Evolutionary conservation across 495 filamentous ascomycete genomes (phyloP).

Genomic region (Cercophora newfieldiana): DNA sequence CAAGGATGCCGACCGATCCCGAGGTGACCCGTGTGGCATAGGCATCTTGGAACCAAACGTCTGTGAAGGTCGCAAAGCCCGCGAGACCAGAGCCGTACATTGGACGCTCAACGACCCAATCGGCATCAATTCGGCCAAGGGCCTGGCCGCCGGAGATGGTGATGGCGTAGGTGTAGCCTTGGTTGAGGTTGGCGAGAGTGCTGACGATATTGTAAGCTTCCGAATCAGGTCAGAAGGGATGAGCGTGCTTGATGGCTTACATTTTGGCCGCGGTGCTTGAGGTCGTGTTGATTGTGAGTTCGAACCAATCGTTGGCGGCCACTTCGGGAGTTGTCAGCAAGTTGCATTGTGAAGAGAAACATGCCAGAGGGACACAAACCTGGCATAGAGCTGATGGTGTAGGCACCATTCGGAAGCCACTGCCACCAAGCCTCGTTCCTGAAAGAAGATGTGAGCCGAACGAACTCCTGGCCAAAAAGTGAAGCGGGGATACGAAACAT

Average conservation of each 20-base stretch:
- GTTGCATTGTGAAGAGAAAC: background rate
- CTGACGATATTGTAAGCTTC: slow-evolving; percentile 8
- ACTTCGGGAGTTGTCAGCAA: slow-evolving; percentile 12
- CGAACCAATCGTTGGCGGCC: slow-evolving; percentile 30
- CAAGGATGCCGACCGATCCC: slow-evolving; percentile 24
- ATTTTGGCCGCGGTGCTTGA: slow-evolving; percentile 26
- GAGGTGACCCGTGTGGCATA: slow-evolving; percentile 16
- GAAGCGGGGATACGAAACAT: background rate
- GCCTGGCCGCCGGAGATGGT: slow-evolving; percentile 18
- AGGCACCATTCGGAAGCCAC: slow-evolving; percentile 28
- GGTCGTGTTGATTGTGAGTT: slow-evolving; percentile 31
- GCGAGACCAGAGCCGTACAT: slow-evolving; percentile 24
- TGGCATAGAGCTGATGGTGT: slow-evolving; percentile 28
- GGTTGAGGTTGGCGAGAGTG: slow-evolving; percentile 26
- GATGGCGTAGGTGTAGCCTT: slow-evolving; percentile 18
- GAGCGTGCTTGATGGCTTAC: slow-evolving; percentile 22
- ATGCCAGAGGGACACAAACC: slow-evolving; percentile 9
- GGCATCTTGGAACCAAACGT: slow-evolving; percentile 33
- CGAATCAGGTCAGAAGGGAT: background rate
- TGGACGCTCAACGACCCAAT: slow-evolving; percentile 36
- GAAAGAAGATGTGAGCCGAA: no score
- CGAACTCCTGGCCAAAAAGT: no score
- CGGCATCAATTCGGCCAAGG: slow-evolving; percentile 29
- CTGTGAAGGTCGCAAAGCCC: slow-evolving; percentile 28
- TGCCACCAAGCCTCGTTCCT: slow-evolving; percentile 36